Evolutionary conservation across 2,329 filamentous ascomycete species (phyloP), one percentile per base, ranked within the genome.

Genomic region (Fusarium hainanense): DNA sequence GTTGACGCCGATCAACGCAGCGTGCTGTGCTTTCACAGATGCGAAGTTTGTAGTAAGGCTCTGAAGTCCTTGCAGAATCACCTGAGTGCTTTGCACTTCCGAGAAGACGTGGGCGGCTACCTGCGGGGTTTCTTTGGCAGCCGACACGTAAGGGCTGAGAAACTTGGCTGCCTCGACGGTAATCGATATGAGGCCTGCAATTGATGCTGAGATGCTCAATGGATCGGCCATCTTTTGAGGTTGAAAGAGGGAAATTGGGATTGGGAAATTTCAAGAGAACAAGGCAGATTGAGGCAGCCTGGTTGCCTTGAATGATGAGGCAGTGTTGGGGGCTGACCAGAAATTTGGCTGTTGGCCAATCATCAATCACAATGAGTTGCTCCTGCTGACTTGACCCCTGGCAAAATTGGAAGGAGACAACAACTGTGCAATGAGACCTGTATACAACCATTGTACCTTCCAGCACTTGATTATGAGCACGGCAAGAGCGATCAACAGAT

Each of bases 121-220:
- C 20, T 58, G 61, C 1, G 68, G 68, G 2, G 65, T 71, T 3
- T 71, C 68, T n/a, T 66, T 71, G 0, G 55, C 46, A 0, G 65
- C 68, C 0, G 65, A 66, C 2, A 67, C 46, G 34, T 71, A 71
- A 0, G 65, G 69, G 0, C 48, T 42, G 2, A 69, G 51, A 2
- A 66, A 48, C 10, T 66, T 66, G 18, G 14, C 48, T 0, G 62
- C 30, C 7, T 68, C 48, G 1, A 44, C 63, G 0, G 48, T 47
- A 3, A 56, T 51, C 1, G 59, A 65, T 0, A 66, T 41, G 0
- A 70, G 55, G 1, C 59, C 68, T 2, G 64, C 63, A 3, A 70
- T 68, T 0, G 60, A 70, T 13, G 63, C 68, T 14, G 59, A 56
- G 9, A 70, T 27, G 6, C 63, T 65, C 11, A 70, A 6, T 0